Base-by-base conservation (phyloP, 2,329 filamentous ascomycete genomes). In the Aspergillus tubingensis region DNA sequence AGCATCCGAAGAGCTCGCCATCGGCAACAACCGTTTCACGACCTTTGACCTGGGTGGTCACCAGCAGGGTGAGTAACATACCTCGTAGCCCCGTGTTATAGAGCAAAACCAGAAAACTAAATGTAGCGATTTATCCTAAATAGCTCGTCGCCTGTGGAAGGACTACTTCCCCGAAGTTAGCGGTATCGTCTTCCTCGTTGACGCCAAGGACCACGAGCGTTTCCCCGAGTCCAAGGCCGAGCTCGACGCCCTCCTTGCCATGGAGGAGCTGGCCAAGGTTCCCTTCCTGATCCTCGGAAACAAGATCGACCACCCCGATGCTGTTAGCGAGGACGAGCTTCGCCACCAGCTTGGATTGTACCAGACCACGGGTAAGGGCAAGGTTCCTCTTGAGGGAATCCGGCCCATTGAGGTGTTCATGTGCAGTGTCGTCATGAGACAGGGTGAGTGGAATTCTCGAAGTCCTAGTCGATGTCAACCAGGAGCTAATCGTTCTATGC, bases 301-400 rank as follows among this genome's bases (percentile, higher is more conserved):
- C 88, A 99, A 99, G 88, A 99, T 99, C 78, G 95, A 99, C 79
- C 93, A 98, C 82, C 93, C 93, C 57, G 91, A 96, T 70, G 95
- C 95, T 65, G 89, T 98, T 57, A 94, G 90, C 67, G 95, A 99
- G 85, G 94, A 98, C 72, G 92, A 97, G 82, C 86, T 98, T 74
- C 87, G 95, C 78, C 89, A 94, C 76, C 90, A 93, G 77, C 84
- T 99, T 61, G 95, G 95, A 65, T 81, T 99, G 73, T 98, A 96
- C 81, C 94, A 98, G 81, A 96, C 93, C 58, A 96, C 92, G 63
- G 93, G 93, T 72, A 96, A 97, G 86, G 92, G 92, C 79, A 96
- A 96, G 85, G 89, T 96, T 64, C 91, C 90, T 65, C 84, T 95
- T 68, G 93, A 96, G 83, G 92, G 92, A 36, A 96, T 96, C 79